Conservation (phyloP, 2,329 filamentous ascomycete species). For the Aspergillus costaricaensis region DNA sequence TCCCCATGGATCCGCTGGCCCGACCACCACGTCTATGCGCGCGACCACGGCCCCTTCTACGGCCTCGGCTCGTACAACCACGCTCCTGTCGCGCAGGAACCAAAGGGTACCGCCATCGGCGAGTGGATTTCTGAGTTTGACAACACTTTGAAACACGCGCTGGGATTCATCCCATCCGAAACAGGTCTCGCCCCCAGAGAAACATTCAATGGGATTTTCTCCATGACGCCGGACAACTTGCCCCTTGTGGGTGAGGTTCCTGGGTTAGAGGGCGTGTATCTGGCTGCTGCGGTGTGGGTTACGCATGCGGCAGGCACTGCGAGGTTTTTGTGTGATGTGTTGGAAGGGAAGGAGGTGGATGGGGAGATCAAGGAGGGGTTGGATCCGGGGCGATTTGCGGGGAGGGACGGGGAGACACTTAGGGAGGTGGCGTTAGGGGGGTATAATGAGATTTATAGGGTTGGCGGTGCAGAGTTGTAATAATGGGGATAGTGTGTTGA, state of each 20-base stretch:
- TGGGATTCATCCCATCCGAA: conserved; percentile 22
- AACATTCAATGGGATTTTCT: conserved; percentile 38
- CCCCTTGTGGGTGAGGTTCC: conserved; percentile 34
- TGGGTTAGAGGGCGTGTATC: conserved; percentile 27
- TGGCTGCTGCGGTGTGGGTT: conserved; percentile 40
- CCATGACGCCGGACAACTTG: conserved; percentile 39
- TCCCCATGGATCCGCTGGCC: conserved; percentile 40
- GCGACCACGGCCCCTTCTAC: conserved; percentile 36
- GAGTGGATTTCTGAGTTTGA: conserved; percentile 29
- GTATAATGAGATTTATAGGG: conserved; percentile 38
- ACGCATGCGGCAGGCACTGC: conserved; percentile 38
- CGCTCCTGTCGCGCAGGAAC: conserved; percentile 23
- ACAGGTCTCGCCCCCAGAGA: conserved; percentile 16
- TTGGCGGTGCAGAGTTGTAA: not conserved
- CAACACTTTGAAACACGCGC: conserved; percentile 20
- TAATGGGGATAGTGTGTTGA: too few relatives aligned
- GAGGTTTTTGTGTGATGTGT: conserved; percentile 23
- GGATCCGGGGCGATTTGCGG: conserved; percentile 29
- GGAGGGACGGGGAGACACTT: conserved; percentile 22
- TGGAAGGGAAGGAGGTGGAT: conserved; percentile 22
- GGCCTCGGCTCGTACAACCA: conserved; percentile 40
- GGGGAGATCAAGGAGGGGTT: conserved; percentile 20
- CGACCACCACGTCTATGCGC: conserved; percentile 38
- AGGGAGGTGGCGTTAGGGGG: conserved; percentile 26
- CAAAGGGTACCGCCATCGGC: conserved; percentile 21